Evolutionary conservation across 23 red algal genomes (phyloP).

Genomic region (Cyanidium caldarium): DNA sequence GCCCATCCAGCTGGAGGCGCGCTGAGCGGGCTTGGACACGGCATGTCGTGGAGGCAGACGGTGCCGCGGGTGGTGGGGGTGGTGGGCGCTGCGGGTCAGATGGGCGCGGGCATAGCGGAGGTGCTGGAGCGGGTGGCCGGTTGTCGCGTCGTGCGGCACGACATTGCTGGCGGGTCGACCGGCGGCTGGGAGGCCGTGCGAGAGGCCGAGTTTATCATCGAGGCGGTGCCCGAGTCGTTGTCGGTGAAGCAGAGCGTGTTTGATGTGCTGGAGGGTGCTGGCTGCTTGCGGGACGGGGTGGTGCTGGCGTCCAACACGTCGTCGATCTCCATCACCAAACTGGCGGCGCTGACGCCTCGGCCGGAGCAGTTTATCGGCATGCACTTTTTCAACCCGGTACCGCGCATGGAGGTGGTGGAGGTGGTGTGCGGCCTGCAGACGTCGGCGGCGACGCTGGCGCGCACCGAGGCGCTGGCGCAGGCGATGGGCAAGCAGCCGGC

Average conservation of each 20-base stretch:
- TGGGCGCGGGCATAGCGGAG: slow-evolving; percentile 33
- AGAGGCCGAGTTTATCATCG: slow-evolving; percentile 16
- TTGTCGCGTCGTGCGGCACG: slow-evolving; percentile 14
- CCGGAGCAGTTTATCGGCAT: slow-evolving; percentile 21
- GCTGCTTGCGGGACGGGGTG: background rate
- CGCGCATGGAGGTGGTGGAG: slow-evolving; percentile 26
- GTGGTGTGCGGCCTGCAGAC: slow-evolving; percentile 17
- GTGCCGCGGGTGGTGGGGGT: slow-evolving; percentile 4
- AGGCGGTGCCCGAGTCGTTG: slow-evolving; percentile 17
- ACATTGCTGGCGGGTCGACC: background rate
- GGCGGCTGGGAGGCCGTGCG: background rate
- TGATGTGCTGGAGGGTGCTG: background rate
- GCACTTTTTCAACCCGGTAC: slow-evolving; percentile 59
- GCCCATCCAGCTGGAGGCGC: slow-evolving; percentile 8
- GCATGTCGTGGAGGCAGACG: background rate
- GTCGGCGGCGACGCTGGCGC: background rate
- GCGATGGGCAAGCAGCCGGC: slow-evolving; percentile 21
- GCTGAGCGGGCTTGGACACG: background rate
- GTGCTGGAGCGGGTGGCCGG: slow-evolving; percentile 4
- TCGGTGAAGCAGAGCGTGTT: slow-evolving; percentile 8
- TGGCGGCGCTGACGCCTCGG: background rate
- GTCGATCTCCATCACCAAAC: slow-evolving; percentile 24
- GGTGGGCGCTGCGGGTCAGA: slow-evolving; percentile 25
- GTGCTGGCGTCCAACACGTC: slow-evolving; percentile 38
- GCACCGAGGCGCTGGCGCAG: slow-evolving; percentile 4